A percentile compares a stretch with the other conserved stretches of the same genome.
These are phyloP conservation scores for Candida vartiovaarae DNA, from an alignment of 805 yeast genomes.

Conservation along the genomic window DNA sequence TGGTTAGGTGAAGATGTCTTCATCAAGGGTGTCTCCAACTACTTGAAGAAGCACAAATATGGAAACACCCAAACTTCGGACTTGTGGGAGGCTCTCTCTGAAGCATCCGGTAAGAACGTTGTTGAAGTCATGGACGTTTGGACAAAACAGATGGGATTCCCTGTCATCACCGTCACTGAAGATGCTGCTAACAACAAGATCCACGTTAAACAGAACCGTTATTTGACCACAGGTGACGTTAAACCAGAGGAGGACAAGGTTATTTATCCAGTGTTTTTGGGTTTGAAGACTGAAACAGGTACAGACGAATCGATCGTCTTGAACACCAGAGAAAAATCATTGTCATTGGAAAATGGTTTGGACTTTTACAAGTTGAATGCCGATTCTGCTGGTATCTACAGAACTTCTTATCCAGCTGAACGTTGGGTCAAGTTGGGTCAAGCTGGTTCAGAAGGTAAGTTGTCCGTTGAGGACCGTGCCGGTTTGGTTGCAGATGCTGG, in stretches of 20 bases:
- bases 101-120: slow-evolving; percentile 68
- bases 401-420: slow-evolving; percentile 62
- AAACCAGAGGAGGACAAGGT: slow-evolving; percentile 65
- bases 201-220: slow-evolving; percentile 63
- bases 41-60: slow-evolving; percentile 68
- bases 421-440: slow-evolving; percentile 65
- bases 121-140: slow-evolving; percentile 69
- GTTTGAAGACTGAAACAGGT: slow-evolving; percentile 52
- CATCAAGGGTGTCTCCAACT: slow-evolving; percentile 72
- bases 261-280: slow-evolving; percentile 63
- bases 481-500: slow-evolving; percentile 79
- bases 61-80: slow-evolving; percentile 74
- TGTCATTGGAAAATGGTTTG: slow-evolving; percentile 37
- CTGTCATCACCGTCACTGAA: slow-evolving; percentile 62
- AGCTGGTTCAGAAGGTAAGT: slow-evolving; percentile 46
- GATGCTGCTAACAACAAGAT: slow-evolving; percentile 36
- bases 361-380: slow-evolving; percentile 64
- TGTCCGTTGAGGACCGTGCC: slow-evolving; percentile 70
- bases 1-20: slow-evolving; percentile 76
- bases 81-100: slow-evolving; percentile 67
- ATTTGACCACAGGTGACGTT: slow-evolving; percentile 70
- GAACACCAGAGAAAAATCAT: slow-evolving; percentile 38
- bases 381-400: slow-evolving; percentile 67
- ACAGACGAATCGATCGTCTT: slow-evolving; percentile 54
- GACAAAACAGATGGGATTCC: slow-evolving; percentile 77